phyloP scores from a whole-genome alignment of 306 rosid genomes.

The Mimosa pudica region DNA sequence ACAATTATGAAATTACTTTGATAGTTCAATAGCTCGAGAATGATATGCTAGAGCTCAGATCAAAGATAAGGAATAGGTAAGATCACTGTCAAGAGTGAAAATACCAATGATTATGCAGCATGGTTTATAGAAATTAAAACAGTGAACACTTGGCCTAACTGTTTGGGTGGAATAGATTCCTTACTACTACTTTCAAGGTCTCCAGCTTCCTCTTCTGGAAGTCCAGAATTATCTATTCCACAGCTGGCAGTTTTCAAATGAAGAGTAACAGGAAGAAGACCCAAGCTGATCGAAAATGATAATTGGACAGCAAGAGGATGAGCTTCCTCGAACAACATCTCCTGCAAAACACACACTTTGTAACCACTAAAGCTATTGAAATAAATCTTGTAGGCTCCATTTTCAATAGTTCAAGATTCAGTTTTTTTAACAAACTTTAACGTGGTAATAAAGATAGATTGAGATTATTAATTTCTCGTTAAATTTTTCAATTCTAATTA shows the following conservation, averaged over 20 bases:
- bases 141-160: conserved; percentile 19
- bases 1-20: too few relatives aligned
- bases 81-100: conserved; percentile 26
- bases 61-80: neutral
- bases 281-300: conserved; percentile 80
- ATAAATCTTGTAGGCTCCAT: conserved; percentile 8
- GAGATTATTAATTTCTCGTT: conserved; percentile 19
- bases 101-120: conserved; percentile 5
- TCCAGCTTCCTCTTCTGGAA: conserved; percentile 78
- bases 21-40: neutral
- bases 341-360: conserved; percentile 53
- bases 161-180: conserved; percentile 40
- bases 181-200: conserved; percentile 75
- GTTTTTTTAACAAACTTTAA: conserved; percentile 12
- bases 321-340: conserved; percentile 73
- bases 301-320: conserved; percentile 85
- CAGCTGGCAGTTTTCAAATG: conserved; percentile 81
- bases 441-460: conserved; percentile 5
- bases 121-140: conserved; percentile 24
- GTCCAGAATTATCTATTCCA: conserved; percentile 79
- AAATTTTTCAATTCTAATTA: neutral
- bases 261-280: conserved; percentile 87
- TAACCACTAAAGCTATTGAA: conserved; percentile 14
- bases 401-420: conserved; percentile 16
- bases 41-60: neutral